Percentiles rank a stretch among this genome's conserved stretches.
These are phyloP conservation scores for Sarcocystis neurona DNA, from an alignment of 169 alveolate species.

Conservation along the genomic window DNA sequence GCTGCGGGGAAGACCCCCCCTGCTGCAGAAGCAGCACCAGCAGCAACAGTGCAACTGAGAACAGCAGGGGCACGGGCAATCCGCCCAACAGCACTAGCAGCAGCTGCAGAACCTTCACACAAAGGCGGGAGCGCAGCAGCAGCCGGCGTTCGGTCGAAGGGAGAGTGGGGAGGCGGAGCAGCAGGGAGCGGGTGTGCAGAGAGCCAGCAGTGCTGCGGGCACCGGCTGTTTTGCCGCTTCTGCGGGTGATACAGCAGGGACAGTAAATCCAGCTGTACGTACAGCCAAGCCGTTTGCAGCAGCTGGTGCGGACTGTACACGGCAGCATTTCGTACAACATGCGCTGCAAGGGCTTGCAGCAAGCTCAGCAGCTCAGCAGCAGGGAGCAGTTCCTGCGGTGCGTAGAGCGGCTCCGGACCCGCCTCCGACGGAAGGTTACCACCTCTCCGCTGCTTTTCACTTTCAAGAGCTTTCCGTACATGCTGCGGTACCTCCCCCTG, in stretches of 20 bases:
- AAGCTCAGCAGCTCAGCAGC: background rate
- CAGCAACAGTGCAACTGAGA: too few species aligned
- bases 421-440: too few species aligned
- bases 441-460: too few species aligned
- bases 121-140: background rate
- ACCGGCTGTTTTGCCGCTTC: background rate
- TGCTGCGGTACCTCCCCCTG: too few species aligned
- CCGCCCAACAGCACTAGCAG: too few species aligned
- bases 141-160: background rate
- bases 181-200: background rate
- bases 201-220: background rate
- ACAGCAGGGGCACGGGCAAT: too few species aligned
- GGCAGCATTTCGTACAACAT: background rate
- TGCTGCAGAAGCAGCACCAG: too few species aligned
- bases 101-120: too few species aligned
- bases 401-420: too few species aligned
- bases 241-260: background rate
- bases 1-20: too few species aligned
- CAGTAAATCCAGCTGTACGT: slow-evolving; percentile 19
- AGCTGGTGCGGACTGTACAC: slow-evolving; percentile 19
- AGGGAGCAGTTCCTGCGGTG: too few species aligned
- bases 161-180: background rate
- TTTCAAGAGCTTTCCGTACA: too few species aligned
- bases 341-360: slow-evolving; percentile 6
- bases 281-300: slow-evolving; percentile 28